A percentile compares a stretch with the other conserved stretches of the same genome.
Evolutionary conservation across 768 basidiomycete species (phyloP).

Genomic region (Suillus fuscotomentosus): DNA sequence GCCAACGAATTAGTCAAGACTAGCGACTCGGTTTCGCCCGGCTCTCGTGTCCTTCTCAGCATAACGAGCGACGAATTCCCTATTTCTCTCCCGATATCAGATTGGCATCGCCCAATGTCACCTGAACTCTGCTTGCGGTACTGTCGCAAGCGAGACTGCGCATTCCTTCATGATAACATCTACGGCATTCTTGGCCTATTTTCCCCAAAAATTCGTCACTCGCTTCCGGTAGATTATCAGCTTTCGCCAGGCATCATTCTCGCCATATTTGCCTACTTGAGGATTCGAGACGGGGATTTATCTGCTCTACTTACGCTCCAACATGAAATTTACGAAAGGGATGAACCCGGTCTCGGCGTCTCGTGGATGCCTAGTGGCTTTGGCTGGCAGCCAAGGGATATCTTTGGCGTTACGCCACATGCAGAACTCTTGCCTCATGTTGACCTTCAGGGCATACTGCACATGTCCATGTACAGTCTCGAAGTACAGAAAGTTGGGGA

Average conservation of each 20-base stretch:
- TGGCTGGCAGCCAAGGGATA: background rate
- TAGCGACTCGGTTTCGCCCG: background rate
- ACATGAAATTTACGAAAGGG: background rate
- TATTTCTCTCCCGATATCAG: background rate
- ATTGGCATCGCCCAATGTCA: conserved; percentile 1
- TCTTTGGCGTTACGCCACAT: background rate
- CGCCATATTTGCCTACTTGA: background rate
- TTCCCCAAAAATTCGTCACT: background rate
- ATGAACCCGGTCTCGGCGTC: background rate
- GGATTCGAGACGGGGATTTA: background rate
- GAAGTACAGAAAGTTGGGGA: background rate
- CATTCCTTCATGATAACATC: background rate
- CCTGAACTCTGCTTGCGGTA: background rate
- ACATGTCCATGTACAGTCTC: background rate
- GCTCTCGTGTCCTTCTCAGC: background rate
- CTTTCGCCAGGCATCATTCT: background rate
- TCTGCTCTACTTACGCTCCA: background rate
- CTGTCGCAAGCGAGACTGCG: background rate
- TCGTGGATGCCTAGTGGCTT: background rate
- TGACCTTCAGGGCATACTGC: background rate
- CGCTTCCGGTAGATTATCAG: background rate
- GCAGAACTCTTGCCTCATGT: background rate
- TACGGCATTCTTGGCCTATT: background rate
- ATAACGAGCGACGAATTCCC: background rate
- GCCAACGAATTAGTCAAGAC: background rate